These are phyloP conservation scores for Raphidocelis subcapitata DNA, from an alignment of 139 green algal genomes.

Conservation along the genomic window DNA sequence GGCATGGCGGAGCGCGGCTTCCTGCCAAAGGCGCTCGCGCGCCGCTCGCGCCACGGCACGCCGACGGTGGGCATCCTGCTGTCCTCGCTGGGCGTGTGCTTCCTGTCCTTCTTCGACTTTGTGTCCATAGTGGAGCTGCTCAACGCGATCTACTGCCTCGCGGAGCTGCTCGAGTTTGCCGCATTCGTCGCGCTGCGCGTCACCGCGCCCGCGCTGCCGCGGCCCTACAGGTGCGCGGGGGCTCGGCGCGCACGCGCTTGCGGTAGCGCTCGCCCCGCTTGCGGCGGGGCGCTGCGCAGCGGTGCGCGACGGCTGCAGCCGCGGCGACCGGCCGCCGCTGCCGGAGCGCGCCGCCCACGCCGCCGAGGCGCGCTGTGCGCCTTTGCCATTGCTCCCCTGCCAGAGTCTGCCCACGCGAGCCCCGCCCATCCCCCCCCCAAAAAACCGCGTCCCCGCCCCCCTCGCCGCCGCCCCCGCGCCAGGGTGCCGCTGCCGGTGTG, in stretches of 20 bases:
- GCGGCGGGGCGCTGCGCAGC: no score
- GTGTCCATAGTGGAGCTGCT: constrained; percentile 89
- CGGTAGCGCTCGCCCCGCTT: no score
- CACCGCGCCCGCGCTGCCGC: constrained; percentile 56
- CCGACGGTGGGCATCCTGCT: constrained; percentile 85
- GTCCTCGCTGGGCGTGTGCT: constrained; percentile 76
- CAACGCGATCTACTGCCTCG: constrained; percentile 95
- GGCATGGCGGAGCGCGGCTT: constrained; percentile 97
- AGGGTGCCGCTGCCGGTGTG: constrained; percentile 78
- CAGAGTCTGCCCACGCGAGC: no score
- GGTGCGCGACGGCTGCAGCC: no score
- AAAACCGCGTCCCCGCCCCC: no score
- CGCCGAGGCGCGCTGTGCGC: no score
- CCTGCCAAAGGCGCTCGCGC: constrained; percentile 72
- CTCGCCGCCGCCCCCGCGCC: not conserved
- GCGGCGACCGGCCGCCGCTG: no score
- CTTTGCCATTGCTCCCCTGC: no score
- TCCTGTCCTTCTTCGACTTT: constrained; percentile 69
- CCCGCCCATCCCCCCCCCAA: no score
- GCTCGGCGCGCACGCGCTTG: no score
- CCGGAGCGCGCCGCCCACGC: no score
- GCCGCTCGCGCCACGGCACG: constrained; percentile 79
- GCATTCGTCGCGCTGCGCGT: constrained; percentile 89
- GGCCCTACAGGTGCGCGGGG: constrained; percentile 57
- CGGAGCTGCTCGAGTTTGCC: constrained; percentile 93